phyloP scores from a whole-genome alignment of 2,329 filamentous ascomycete species.

The Fusarium begoniae region DNA sequence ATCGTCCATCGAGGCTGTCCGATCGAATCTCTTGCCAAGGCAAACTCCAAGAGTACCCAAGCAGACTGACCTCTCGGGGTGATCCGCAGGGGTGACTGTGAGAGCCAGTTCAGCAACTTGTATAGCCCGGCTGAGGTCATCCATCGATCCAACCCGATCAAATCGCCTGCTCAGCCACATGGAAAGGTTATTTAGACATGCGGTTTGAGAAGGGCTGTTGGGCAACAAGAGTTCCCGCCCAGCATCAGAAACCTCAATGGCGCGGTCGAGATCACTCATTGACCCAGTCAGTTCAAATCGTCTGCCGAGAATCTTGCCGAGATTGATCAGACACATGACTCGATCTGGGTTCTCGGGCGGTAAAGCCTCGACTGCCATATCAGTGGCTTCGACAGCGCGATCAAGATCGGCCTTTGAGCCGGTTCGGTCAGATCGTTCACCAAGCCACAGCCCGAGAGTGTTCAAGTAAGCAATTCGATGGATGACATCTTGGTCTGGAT shows the following conservation, averaged over 20 bases:
- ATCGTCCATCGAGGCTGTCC: not conserved
- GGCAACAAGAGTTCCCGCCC: not conserved
- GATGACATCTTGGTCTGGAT: not conserved
- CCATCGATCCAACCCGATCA: not conserved
- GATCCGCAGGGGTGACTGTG: not conserved
- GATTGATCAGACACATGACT: not conserved
- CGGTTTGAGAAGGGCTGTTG: not conserved
- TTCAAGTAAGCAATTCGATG: not conserved
- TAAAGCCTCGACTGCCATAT: not conserved
- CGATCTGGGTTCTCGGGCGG: not conserved
- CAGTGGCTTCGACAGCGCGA: not conserved
- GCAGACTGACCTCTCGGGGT: not conserved
- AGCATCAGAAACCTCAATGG: not conserved
- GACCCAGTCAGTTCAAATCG: not conserved
- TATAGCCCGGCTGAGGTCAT: not conserved
- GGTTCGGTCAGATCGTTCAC: not conserved
- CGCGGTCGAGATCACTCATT: not conserved
- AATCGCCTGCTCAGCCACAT: not conserved
- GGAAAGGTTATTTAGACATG: fast-evolving
- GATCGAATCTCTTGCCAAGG: not conserved
- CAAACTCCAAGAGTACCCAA: not conserved
- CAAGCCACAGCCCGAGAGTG: not conserved
- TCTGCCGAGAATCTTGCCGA: not conserved
- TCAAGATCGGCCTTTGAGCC: not conserved
- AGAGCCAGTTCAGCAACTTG: not conserved